Percentiles rank a stretch among this genome's conserved stretches.
These are phyloP conservation scores for Mycena sp. DNA, from an alignment of 1,284 basidiomycete genomes.

Conservation along the genomic window DNA sequence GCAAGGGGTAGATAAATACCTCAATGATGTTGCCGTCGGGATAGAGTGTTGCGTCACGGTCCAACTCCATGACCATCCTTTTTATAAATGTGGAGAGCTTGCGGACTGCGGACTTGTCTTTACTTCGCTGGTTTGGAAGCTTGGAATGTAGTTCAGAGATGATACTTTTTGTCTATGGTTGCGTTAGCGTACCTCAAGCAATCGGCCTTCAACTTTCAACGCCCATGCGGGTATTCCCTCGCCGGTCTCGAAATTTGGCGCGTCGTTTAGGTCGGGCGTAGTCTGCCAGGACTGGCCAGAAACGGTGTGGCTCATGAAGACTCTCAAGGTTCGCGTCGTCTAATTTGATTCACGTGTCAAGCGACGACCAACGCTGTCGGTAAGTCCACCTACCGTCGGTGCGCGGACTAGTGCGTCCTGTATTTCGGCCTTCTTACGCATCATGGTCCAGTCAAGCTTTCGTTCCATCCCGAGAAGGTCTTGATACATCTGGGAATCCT, in stretches of 20 bases:
- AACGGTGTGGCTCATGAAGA: slow-evolving; percentile 91
- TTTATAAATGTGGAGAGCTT: slow-evolving; percentile 93
- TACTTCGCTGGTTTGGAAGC: slow-evolving; percentile 67
- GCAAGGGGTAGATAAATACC: slow-evolving; percentile 50
- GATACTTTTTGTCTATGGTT: not conserved
- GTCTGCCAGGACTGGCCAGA: slow-evolving; percentile 89
- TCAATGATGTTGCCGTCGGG: slow-evolving; percentile 85
- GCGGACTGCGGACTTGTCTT: slow-evolving; percentile 72
- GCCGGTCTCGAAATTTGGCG: slow-evolving; percentile 65
- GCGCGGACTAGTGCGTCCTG: slow-evolving; percentile 79
- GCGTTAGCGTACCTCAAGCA: slow-evolving; percentile 71
- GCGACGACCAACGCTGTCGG: not conserved
- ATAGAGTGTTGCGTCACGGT: slow-evolving; percentile 85
- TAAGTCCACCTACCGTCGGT: slow-evolving; percentile 56
- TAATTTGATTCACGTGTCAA: slow-evolving; percentile 42
- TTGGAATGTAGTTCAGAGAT: slow-evolving; percentile 33
- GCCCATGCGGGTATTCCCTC: slow-evolving; percentile 93
- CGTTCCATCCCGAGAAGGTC: slow-evolving; percentile 90
- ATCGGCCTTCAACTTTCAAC: slow-evolving; percentile 87
- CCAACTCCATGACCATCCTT: slow-evolving; percentile 87
- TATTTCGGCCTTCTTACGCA: slow-evolving; percentile 90
- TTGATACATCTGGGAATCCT: slow-evolving; percentile 88
- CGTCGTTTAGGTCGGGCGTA: slow-evolving; percentile 49
- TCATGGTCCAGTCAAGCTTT: slow-evolving; percentile 95
- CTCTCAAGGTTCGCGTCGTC: slow-evolving; percentile 86